Conservation (phyloP, 2,329 filamentous ascomycete species). For the Aphanoascus verrucosus region DNA sequence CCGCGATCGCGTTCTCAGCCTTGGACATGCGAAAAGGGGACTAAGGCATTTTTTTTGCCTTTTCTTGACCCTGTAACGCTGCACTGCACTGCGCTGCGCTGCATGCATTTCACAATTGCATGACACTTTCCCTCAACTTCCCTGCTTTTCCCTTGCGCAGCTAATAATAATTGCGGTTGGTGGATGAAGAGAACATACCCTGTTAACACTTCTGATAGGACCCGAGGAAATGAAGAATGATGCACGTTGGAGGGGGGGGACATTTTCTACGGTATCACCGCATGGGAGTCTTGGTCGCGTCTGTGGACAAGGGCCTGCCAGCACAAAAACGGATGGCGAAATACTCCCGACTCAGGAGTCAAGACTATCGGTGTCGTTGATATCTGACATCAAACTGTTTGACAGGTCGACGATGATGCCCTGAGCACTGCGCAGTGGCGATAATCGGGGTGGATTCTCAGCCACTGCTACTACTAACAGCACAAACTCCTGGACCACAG, state of each 20-base stretch:
- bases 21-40: constrained; percentile 1
- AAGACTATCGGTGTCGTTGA: neutral
- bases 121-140: neutral
- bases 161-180: constrained; percentile 2
- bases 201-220: neutral
- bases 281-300: no score
- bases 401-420: neutral
- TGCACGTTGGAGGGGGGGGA: neutral
- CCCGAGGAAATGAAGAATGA: neutral
- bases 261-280: neutral
- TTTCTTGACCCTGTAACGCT: neutral
- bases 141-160: neutral
- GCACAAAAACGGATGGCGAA: neutral
- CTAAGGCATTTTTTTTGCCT: neutral
- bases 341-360: neutral
- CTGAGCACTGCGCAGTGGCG: neutral
- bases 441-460: constrained; percentile 3
- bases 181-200: neutral
- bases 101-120: no score
- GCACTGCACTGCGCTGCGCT: neutral
- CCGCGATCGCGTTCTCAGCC: constrained; percentile 5
- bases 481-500: no score
- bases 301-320: neutral
- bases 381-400: neutral
- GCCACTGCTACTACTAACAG: neutral